Percentiles rank a stretch among this genome's conserved stretches.
Evolutionary conservation across 2,329 filamentous ascomycete species (phyloP).

Genomic region (Dothideomycetes sp.): DNA sequence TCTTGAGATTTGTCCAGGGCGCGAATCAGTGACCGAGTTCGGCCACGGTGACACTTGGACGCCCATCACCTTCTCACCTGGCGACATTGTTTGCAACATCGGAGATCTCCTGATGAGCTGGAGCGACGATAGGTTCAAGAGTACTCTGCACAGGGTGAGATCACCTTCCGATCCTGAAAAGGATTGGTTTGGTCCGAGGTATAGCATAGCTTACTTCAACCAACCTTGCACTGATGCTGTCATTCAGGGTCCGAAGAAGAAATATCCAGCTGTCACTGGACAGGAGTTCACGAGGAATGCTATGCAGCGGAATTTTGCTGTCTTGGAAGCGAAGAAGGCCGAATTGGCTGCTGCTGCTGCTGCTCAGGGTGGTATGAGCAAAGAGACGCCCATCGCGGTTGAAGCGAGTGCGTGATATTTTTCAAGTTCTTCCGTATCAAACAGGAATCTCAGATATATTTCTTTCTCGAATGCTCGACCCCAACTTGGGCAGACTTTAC

Average conservation of each 20-base stretch:
- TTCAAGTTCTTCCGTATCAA: no score
- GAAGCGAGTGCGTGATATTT: background rate
- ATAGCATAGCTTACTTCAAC: constrained; percentile 57
- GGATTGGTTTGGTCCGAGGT: constrained; percentile 48
- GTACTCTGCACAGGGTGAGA: constrained; percentile 54
- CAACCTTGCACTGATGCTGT: constrained; percentile 47
- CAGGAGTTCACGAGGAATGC: constrained; percentile 48
- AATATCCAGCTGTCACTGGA: constrained; percentile 51
- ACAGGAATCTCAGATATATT: no score
- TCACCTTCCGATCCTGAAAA: constrained; percentile 41
- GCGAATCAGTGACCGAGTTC: constrained; percentile 49
- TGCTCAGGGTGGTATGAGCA: background rate
- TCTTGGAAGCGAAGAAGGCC: constrained; percentile 38
- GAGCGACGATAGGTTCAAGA: constrained; percentile 58
- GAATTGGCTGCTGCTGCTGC: constrained; percentile 7
- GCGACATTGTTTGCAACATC: constrained; percentile 53
- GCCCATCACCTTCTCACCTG: constrained; percentile 43
- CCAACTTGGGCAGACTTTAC: no score
- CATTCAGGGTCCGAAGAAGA: constrained; percentile 51
- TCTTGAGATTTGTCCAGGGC: constrained; percentile 53
- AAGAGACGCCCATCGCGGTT: no score
- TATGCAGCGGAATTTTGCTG: constrained; percentile 45
- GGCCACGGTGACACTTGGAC: constrained; percentile 52
- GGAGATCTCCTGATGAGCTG: constrained; percentile 57
- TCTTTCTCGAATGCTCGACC: no score